These are phyloP conservation scores for Pseudoturritis turrita DNA, from an alignment of 345 rosid species.

Conservation along the genomic window DNA sequence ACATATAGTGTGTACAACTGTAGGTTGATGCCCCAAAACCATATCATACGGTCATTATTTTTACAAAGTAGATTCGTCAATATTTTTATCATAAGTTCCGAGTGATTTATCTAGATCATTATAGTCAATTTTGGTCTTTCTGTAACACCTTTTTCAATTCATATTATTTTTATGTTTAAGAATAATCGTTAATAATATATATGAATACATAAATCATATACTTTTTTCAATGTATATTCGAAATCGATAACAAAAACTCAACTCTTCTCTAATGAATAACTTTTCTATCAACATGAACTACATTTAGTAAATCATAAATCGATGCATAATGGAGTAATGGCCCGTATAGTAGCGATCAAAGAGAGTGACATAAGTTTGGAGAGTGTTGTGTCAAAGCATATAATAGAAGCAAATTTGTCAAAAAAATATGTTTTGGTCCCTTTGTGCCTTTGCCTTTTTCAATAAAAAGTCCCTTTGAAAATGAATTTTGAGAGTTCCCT, in stretches of 20 bases:
- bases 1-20: background rate
- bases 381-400: slow-evolving; percentile 26
- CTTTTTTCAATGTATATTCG: background rate
- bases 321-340: background rate
- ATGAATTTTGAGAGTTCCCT: slow-evolving; percentile 10
- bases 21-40: background rate
- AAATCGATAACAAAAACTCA: background rate
- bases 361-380: slow-evolving; percentile 15
- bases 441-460: slow-evolving; percentile 4
- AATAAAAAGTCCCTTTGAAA: background rate
- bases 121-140: background rate
- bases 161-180: background rate
- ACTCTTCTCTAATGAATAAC: background rate
- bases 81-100: background rate
- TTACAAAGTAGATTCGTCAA: slow-evolving; percentile 6
- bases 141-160: background rate
- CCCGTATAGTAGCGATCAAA: background rate
- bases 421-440: slow-evolving; percentile 5
- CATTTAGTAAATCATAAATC: background rate
- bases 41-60: background rate
- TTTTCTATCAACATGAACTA: background rate
- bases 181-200: background rate
- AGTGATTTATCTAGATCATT: background rate
- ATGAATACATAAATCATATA: background rate
- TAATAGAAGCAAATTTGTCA: background rate